Evolutionary conservation across 192 early-diverging fungal species (phyloP).

Genomic region (Dimargaris xerosporica): DNA sequence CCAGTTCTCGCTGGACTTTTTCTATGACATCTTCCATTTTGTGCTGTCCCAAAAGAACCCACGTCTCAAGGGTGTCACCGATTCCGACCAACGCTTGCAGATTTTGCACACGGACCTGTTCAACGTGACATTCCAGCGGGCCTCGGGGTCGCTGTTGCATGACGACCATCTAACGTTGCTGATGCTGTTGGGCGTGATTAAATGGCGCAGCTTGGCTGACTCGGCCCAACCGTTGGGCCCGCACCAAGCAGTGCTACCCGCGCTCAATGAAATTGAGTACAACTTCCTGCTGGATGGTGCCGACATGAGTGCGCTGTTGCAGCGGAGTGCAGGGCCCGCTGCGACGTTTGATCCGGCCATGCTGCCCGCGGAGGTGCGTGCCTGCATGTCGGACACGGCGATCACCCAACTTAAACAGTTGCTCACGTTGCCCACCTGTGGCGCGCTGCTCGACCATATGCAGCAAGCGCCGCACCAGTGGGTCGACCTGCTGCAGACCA

Average conservation of each 20-base stretch:
- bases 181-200: conserved; percentile 75
- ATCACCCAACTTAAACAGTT: not conserved
- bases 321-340: not conserved
- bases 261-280: conserved; percentile 43
- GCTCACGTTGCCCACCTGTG: conserved; percentile 15
- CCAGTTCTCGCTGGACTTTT: conserved; percentile 96
- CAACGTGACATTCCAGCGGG: conserved; percentile 58
- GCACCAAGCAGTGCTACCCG: not conserved
- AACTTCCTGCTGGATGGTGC: conserved; percentile 55
- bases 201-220: conserved; percentile 42
- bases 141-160: conserved; percentile 71
- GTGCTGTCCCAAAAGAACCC: conserved; percentile 60
- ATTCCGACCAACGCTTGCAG: conserved; percentile 49
- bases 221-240: not conserved
- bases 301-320: conserved; percentile 19
- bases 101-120: conserved; percentile 76
- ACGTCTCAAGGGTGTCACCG: conserved; percentile 37
- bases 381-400: not conserved
- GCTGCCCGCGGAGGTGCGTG: not conserved
- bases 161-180: conserved; percentile 86
- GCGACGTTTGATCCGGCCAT: not conserved
- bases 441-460: conserved; percentile 16
- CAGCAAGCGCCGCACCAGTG: conserved; percentile 8
- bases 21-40: conserved; percentile 78
- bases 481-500: conserved; percentile 14